A percentile compares a stretch with the other conserved stretches of the same genome.
Evolutionary conservation across 768 basidiomycete genomes (phyloP).

Genomic region (Leccinum ochraceum): DNA sequence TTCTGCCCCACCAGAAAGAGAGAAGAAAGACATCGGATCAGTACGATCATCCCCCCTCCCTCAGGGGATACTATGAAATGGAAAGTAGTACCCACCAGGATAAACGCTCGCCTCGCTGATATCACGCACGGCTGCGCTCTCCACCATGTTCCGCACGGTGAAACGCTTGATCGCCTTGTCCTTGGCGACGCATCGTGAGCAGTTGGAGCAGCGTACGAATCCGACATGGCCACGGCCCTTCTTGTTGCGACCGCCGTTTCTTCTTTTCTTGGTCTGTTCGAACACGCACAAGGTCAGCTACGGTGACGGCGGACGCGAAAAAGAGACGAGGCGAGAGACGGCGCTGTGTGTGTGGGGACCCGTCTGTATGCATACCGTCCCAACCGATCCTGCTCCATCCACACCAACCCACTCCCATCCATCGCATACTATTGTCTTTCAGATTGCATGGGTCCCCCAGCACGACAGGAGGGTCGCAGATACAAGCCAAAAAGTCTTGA

Average conservation of each 20-base stretch:
- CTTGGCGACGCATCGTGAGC: slow-evolving; percentile 96
- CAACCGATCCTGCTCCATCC: slow-evolving; percentile 12
- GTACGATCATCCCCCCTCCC: neutral
- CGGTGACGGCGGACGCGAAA: neutral
- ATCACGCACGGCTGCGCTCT: slow-evolving; percentile 97
- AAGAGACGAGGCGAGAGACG: neutral
- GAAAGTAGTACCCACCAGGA: slow-evolving; percentile 59
- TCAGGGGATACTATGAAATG: neutral
- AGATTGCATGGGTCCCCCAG: slow-evolving; percentile 1
- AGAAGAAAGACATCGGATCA: neutral
- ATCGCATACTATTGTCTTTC: slow-evolving; percentile 2
- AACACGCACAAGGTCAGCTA: slow-evolving; percentile 1
- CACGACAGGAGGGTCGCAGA: neutral
- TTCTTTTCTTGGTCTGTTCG: slow-evolving; percentile 94
- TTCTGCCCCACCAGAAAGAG: slow-evolving; percentile 48
- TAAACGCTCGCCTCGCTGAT: slow-evolving; percentile 96
- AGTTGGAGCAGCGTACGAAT: slow-evolving; percentile 98
- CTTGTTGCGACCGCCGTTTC: slow-evolving; percentile 99
- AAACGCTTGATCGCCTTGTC: slow-evolving; percentile 99
- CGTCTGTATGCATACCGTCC: slow-evolving; percentile 10
- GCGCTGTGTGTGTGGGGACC: slow-evolving; percentile 3
- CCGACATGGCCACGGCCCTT: slow-evolving; percentile 96
- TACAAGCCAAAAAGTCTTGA: slow-evolving; percentile 3
- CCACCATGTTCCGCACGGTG: slow-evolving; percentile 99
- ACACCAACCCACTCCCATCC: slow-evolving; percentile 6